These are phyloP conservation scores for Sphaerulina vaccinii DNA, from an alignment of 2,329 filamentous ascomycete genomes.

Conservation along the genomic window DNA sequence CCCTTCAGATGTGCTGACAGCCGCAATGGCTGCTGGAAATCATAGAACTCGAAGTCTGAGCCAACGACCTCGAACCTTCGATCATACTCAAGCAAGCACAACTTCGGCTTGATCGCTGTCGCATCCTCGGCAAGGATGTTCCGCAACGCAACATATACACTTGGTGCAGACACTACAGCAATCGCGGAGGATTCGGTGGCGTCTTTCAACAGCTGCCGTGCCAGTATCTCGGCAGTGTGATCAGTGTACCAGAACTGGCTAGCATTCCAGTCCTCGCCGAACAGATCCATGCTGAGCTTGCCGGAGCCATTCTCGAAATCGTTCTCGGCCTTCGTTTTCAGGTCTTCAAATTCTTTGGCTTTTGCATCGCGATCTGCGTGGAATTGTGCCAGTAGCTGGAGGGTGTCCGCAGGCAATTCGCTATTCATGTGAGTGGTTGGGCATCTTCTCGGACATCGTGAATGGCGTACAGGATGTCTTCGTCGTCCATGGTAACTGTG, in stretches of 20 bases:
- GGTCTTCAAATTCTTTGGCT: constrained; percentile 64
- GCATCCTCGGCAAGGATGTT: constrained; percentile 51
- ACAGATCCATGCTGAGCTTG: constrained; percentile 64
- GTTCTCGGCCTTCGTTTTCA: constrained; percentile 62
- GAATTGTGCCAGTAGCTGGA: constrained; percentile 71
- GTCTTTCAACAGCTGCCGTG: constrained; percentile 63
- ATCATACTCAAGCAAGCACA: constrained; percentile 73
- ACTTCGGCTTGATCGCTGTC: constrained; percentile 50
- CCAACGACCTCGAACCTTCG: constrained; percentile 70
- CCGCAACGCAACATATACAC: constrained; percentile 73
- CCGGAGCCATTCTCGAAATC: constrained; percentile 40
- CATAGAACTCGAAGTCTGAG: constrained; percentile 74
- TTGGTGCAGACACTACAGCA: constrained; percentile 71
- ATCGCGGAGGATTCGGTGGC: constrained; percentile 56
- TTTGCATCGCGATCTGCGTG: constrained; percentile 69
- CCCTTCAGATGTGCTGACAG: constrained; percentile 61
- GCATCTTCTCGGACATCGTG: not conserved
- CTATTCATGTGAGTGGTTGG: constrained; percentile 41
- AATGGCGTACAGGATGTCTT: constrained; percentile 26
- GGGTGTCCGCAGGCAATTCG: constrained; percentile 63
- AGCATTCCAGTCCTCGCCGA: constrained; percentile 79
- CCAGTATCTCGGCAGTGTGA: constrained; percentile 64
- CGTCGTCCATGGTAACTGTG: constrained; percentile 24
- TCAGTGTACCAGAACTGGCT: constrained; percentile 73
- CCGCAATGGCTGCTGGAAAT: constrained; percentile 67